phyloP scores from a whole-genome alignment of 2,329 filamentous ascomycete genomes.

The Scedosporium boydii region DNA sequence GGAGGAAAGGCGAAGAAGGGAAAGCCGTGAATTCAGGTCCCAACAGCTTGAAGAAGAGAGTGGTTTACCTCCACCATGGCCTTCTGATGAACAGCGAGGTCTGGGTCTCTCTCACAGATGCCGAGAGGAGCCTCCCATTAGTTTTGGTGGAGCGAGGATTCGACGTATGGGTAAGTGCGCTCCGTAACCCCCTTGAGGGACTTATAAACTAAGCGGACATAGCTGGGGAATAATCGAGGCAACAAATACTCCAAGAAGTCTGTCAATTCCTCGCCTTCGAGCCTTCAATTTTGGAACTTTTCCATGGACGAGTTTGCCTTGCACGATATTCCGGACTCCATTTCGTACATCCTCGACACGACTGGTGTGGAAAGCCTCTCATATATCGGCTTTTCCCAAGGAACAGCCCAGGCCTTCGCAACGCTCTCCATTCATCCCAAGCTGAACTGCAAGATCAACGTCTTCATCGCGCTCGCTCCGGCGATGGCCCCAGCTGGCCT shows the following conservation, averaged over 20 bases:
- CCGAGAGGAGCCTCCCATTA: constrained; percentile 79
- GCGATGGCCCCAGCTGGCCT: constrained; percentile 93
- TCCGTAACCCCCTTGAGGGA: not conserved
- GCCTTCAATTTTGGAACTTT: constrained; percentile 86
- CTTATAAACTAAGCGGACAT: not conserved
- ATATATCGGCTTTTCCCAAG: constrained; percentile 95
- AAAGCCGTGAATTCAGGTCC: constrained; percentile 64
- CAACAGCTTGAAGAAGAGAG: constrained; percentile 64
- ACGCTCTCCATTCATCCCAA: constrained; percentile 84
- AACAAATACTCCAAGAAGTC: constrained; percentile 99
- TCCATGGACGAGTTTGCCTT: constrained; percentile 98
- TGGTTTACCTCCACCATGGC: constrained; percentile 91
- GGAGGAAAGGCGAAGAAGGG: constrained; percentile 73
- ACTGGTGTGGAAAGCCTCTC: constrained; percentile 78
- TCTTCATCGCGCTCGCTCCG: constrained; percentile 91
- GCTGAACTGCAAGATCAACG: constrained; percentile 85
- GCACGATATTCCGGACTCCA: constrained; percentile 91
- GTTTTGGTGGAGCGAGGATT: constrained; percentile 82
- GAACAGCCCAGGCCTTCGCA: constrained; percentile 93
- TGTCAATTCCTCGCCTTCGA: constrained; percentile 63
- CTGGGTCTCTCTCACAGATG: constrained; percentile 88
- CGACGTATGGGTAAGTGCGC: constrained; percentile 72
- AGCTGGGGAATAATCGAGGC: constrained; percentile 93
- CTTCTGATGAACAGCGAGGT: constrained; percentile 98
- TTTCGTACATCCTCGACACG: constrained; percentile 78